A percentile compares a stretch with the other conserved stretches of the same genome.
phyloP scores from a whole-genome alignment of 257 asterid species.

The Pogostemon cablin region DNA sequence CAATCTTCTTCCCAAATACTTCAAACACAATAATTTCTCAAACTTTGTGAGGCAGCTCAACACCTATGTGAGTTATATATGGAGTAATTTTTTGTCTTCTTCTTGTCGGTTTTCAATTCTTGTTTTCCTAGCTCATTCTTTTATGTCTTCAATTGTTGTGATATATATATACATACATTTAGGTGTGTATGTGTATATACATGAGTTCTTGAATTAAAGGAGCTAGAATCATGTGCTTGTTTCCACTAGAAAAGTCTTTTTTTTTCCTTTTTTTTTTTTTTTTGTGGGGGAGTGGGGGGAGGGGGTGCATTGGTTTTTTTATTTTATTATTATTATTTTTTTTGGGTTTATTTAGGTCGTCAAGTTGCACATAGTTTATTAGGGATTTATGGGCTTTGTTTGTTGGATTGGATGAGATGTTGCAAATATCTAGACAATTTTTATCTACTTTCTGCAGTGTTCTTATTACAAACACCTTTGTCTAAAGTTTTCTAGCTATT shows the following conservation, averaged over 20 bases:
- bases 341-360: background rate
- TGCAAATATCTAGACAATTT: constrained; percentile 11
- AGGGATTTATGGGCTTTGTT: constrained; percentile 28
- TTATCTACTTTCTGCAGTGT: constrained; percentile 7
- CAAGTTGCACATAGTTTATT: constrained; percentile 35
- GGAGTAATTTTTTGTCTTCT: background rate
- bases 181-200: no score
- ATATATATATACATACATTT: background rate
- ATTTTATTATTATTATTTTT: background rate
- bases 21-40: constrained; percentile 83
- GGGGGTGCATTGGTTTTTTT: no score
- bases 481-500: constrained; percentile 19
- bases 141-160: no score
- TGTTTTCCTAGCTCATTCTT: background rate
- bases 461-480: background rate
- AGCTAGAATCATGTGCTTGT: no score
- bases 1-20: constrained; percentile 71
- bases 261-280: background rate
- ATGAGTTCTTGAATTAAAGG: no score
- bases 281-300: no score
- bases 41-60: constrained; percentile 86
- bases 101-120: background rate
- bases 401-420: constrained; percentile 21
- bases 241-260: no score
- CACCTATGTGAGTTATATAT: constrained; percentile 57